Evolutionary conservation across 805 yeast genomes (phyloP), one percentile per base, ranked within the genome.

Genomic region (Wickerhamiella domercqiae): DNA sequence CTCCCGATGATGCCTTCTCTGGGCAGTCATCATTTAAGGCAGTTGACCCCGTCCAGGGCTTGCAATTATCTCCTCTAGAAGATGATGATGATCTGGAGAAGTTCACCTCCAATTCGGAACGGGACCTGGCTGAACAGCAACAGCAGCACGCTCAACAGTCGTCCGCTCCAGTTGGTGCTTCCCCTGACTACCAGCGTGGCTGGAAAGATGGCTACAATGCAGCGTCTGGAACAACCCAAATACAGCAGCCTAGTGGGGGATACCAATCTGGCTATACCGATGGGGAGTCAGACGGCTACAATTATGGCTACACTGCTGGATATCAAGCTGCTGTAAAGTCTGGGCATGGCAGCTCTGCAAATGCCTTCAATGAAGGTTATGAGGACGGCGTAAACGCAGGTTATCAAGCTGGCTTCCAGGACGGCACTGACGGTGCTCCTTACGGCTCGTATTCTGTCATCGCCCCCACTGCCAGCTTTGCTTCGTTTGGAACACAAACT

Each of bases 361-460:
- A 25, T 5, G 28, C 38, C 9, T 37, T 31, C 34, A 14, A 17
- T 14, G 34, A 36, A 18, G 46, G 39, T 17, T 39, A 38, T 24
- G 17, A 25, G 18, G 40, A 39, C 14, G 44, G 48, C 6, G 41
- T 39, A 29, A 24, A 18, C 26, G 30, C 29, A 11, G 47, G 47
- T 1, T 33, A 35, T 21, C 32, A 30, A 29, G 35, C 32, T n/a
- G 50, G 50, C 15, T 47, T 39, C 40, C 30, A 37, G 15, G 48
- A 47, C 21, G 48, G 43, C 5, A 45, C 39, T 7, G 25, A 14
- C 5, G 33, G 24, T 13, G 20, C 22, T 21, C 20, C 36, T 11
- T 30, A 21, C 18, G 30, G 30, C 13, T 18, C 24, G n/a, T n/a
- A 21, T n/a, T 29, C 34, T 13, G 30, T 20, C 30, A 19, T 21